Evolutionary conservation across 306 rosid genomes (phyloP).

Genomic region (Benincasa hispida): DNA sequence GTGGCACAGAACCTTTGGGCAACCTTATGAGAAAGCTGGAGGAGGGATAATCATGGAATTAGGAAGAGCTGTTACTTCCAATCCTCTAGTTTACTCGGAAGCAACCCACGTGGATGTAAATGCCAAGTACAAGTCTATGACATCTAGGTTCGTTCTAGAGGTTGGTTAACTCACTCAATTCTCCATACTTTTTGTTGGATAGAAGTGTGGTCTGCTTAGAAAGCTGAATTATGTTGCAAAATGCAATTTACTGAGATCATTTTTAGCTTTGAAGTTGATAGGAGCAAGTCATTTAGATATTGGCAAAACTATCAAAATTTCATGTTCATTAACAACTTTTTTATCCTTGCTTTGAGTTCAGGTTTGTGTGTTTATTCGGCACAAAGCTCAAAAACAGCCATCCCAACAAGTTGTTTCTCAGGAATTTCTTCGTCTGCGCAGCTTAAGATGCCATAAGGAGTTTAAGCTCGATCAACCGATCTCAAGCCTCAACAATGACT

Average conservation of each 20-base stretch:
- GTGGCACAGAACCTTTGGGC: conserved; percentile 71
- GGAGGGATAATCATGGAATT: conserved; percentile 34
- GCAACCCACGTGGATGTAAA: conserved; percentile 58
- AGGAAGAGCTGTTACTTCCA: conserved; percentile 14
- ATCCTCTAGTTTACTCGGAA: conserved; percentile 47
- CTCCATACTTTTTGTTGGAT: neutral
- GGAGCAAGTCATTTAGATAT: neutral
- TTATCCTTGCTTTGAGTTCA: conserved; percentile 16
- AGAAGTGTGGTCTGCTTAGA: neutral
- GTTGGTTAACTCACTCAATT: conserved; percentile 20
- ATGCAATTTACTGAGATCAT: neutral
- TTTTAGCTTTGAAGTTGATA: neutral
- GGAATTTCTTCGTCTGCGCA: conserved; percentile 42
- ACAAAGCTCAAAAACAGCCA: conserved; percentile 29
- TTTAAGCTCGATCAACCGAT: conserved; percentile 52
- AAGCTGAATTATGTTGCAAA: neutral
- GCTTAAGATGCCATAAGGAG: conserved; percentile 61
- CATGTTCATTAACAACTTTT: neutral
- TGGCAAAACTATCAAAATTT: neutral
- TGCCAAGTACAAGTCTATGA: conserved; percentile 61
- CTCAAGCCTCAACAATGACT: conserved; percentile 31
- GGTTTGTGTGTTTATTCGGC: conserved; percentile 59
- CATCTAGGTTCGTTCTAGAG: conserved; percentile 72
- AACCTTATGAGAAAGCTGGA: conserved; percentile 88
- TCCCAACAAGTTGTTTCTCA: conserved; percentile 25